A percentile compares a stretch with the other conserved stretches of the same genome.
Conservation (phyloP, 345 rosid genomes). For the Odontarrhena argentea region DNA sequence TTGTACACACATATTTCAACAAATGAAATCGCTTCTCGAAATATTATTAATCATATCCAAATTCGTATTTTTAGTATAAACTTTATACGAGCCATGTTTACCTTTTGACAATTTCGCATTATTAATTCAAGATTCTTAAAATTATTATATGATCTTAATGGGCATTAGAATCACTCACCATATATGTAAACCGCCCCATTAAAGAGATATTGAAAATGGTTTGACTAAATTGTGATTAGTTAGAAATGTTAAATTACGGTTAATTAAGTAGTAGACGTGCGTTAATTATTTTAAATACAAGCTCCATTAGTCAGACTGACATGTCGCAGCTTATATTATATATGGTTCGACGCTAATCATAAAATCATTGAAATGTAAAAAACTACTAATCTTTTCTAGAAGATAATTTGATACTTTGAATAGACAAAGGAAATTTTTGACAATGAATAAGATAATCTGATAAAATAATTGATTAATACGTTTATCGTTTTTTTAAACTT, state of each 20-base stretch:
- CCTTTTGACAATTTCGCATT: slow-evolving; percentile 28
- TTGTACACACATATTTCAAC: slow-evolving; percentile 19
- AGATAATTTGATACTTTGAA: background rate
- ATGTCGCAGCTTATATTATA: slow-evolving; percentile 29
- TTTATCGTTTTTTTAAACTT: background rate
- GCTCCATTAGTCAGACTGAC: slow-evolving; percentile 31
- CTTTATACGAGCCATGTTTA: slow-evolving; percentile 19
- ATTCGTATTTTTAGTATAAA: slow-evolving; percentile 5
- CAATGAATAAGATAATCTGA: slow-evolving; percentile 8
- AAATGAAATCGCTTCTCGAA: slow-evolving; percentile 17
- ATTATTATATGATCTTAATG: slow-evolving; percentile 6
- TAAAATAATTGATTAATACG: slow-evolving; percentile 11
- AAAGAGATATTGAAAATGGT: slow-evolving; percentile 28
- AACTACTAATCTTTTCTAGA: slow-evolving; percentile 3
- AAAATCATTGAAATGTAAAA: slow-evolving; percentile 26
- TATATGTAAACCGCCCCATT: slow-evolving; percentile 27
- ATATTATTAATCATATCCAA: slow-evolving; percentile 26
- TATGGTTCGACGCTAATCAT: slow-evolving; percentile 25
- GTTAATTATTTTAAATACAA: slow-evolving; percentile 25
- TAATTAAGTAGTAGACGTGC: slow-evolving; percentile 25
- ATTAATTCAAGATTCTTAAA: slow-evolving; percentile 36
- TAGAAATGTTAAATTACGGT: slow-evolving; percentile 25
- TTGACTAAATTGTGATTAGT: slow-evolving; percentile 37
- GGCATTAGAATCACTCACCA: slow-evolving; percentile 20
- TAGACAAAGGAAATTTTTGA: slow-evolving; percentile 20